A percentile compares a stretch with the other conserved stretches of the same genome.
Conservation (phyloP, 345 rosid genomes). For the Citrus maxima region DNA sequence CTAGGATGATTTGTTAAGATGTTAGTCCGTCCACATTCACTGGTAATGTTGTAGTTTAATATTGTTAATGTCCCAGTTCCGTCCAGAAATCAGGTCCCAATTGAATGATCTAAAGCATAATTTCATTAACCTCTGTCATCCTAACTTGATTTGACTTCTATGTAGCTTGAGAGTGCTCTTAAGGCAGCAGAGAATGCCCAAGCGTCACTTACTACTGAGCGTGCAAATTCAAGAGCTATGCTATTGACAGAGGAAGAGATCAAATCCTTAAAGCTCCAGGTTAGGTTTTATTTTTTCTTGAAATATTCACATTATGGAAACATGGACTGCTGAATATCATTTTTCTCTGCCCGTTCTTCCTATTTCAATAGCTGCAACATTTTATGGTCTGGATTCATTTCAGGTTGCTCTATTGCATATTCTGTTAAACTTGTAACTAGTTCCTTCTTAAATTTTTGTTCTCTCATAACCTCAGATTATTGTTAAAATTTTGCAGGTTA, state of each 20-base stretch:
- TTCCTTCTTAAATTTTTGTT: background rate
- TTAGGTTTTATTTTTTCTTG: slow-evolving; percentile 20
- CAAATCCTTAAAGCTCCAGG: slow-evolving; percentile 88
- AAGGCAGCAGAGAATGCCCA: slow-evolving; percentile 76
- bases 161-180: slow-evolving; percentile 82
- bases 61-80: background rate
- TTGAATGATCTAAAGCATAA: background rate
- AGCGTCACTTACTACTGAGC: slow-evolving; percentile 69
- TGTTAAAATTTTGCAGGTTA: slow-evolving; percentile 45
- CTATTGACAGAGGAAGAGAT: slow-evolving; percentile 85
- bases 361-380: background rate
- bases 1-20: background rate
- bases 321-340: background rate
- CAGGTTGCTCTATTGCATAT: background rate
- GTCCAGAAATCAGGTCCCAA: background rate
- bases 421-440: background rate
- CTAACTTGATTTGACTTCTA: background rate
- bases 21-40: background rate
- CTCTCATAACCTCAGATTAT: background rate
- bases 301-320: slow-evolving; percentile 7
- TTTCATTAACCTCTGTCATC: background rate
- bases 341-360: background rate
- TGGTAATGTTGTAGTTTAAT: background rate
- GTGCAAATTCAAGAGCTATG: slow-evolving; percentile 67
- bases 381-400: background rate